Conservation (phyloP, 805 yeast species). For the Metschnikowia corniflorae region DNA sequence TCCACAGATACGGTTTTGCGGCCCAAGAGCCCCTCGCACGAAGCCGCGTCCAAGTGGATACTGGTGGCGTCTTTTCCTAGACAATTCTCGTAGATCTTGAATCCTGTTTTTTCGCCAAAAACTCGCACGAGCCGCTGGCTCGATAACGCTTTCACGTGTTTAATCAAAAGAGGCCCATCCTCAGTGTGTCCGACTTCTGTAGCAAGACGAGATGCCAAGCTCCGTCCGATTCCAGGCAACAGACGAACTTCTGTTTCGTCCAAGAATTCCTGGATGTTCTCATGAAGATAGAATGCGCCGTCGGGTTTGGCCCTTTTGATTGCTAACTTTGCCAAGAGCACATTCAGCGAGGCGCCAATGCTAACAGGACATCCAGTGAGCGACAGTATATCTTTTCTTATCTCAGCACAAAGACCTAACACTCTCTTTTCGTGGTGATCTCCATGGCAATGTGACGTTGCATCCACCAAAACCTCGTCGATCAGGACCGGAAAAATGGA, state of each 20-base stretch:
- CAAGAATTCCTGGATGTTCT: conserved; percentile 31
- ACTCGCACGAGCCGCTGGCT: conserved; percentile 36
- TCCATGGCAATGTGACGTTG: conserved; percentile 31
- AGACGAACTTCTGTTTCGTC: conserved; percentile 32
- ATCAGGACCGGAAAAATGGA: conserved; percentile 76
- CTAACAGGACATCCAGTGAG: conserved; percentile 67
- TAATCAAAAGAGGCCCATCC: conserved; percentile 27
- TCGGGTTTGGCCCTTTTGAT: conserved; percentile 76
- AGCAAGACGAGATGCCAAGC: conserved; percentile 46
- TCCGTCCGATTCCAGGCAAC: conserved; percentile 63
- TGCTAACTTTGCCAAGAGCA: conserved; percentile 74
- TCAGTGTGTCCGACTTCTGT: conserved; percentile 23
- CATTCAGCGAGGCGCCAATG: conserved; percentile 72
- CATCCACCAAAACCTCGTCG: conserved; percentile 85
- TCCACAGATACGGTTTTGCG: conserved; percentile 84
- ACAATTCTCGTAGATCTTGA: conserved; percentile 54
- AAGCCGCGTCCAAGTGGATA: conserved; percentile 49
- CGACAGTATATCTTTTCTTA: conserved; percentile 40
- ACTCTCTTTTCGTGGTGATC: conserved; percentile 3
- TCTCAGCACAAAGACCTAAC: conserved; percentile 24
- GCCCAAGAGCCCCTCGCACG: conserved; percentile 42
- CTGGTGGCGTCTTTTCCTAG: conserved; percentile 66
- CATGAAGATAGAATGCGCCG: conserved; percentile 47
- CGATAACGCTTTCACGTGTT: conserved; percentile 35
- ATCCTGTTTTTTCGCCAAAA: conserved; percentile 72